Percentiles rank a stretch among this genome's conserved stretches.
Conservation (phyloP, 805 yeast species). For the Pichia pseudocactophila region DNA sequence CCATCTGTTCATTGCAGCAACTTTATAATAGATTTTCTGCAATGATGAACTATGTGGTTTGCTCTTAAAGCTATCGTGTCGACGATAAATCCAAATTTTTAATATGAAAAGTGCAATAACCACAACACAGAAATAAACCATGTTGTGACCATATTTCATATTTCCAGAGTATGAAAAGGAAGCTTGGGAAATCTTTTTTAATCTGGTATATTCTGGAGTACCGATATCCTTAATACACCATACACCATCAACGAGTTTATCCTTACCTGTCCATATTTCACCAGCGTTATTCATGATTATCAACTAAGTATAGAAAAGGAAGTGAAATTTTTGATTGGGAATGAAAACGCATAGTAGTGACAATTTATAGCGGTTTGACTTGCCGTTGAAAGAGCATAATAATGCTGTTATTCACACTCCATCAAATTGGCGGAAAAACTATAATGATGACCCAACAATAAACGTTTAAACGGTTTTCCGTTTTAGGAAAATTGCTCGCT, state of each 20-base stretch:
- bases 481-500: no score
- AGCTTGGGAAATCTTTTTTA: conserved; percentile 17
- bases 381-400: no score
- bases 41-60: conserved; percentile 1
- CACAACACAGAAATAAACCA: conserved; percentile 34
- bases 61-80: conserved; percentile 12
- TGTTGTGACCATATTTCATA: conserved; percentile 29
- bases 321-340: no score
- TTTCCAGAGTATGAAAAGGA: conserved; percentile 21
- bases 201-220: conserved; percentile 26
- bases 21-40: conserved; percentile 13
- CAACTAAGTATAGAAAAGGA: no score
- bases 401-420: no score
- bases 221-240: conserved; percentile 16
- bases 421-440: no score
- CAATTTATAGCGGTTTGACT: no score
- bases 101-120: conserved; percentile 27
- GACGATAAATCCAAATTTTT: conserved; percentile 21
- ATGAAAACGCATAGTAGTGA: no score
- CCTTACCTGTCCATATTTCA: conserved; percentile 6
- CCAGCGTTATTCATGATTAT: not conserved
- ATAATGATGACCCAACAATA: no score
- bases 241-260: conserved; percentile 9
- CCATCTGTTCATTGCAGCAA: conserved; percentile 25
- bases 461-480: no score